Base-by-base conservation (phyloP, 768 basidiomycete genomes). In the Multifurca ochricompacta region DNA sequence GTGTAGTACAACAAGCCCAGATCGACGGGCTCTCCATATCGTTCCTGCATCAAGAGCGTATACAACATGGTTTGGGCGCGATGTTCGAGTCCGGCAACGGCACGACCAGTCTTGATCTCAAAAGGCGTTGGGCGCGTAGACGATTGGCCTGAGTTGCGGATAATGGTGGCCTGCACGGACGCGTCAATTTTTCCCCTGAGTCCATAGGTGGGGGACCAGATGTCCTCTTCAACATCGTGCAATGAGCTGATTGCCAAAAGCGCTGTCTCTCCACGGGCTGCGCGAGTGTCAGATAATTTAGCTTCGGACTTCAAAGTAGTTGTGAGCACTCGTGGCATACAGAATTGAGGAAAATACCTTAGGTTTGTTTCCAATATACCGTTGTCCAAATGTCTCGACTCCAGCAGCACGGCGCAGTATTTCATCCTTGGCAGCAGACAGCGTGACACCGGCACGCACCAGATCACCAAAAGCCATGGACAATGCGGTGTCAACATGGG, bases 21-120 rank as follows among this genome's bases (percentile, higher is more conserved):
- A 1, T 82, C 77, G 8, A 96, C 82, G 19, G 85, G 78, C 5
- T 80, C 77, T 5, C 83, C 90, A 63, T 97, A 97, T n/a, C 95
- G 80, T 66, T 98, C 94, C 35, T 82, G 80, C 62, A 92, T 81
- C 1, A 99, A 76, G 4, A 98, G 73, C 1, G 92, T 95, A 67
- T 99, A 99, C 3, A 99, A 71, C 85, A 97, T 93, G 1, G 96
- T 99, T 69, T 99, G 96, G 0, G 96, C 96, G 34, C 96, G 86
- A 68, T 98, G 95, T 60, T 95, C 92, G 81, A 93, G 83, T 2
- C 79, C 78, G 0, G 81, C 85, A 6, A 75, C 72, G 0, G 85
- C 71, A 28, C 87, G 77, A 2, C 96, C 96, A 0, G 96, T 99
- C 71, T 99, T 99, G 70, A 99, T 91, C 68, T 99, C 96, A 49